Base-by-base conservation (phyloP, 2,329 filamentous ascomycete genomes). In the Akanthomyces uredinophilus region DNA sequence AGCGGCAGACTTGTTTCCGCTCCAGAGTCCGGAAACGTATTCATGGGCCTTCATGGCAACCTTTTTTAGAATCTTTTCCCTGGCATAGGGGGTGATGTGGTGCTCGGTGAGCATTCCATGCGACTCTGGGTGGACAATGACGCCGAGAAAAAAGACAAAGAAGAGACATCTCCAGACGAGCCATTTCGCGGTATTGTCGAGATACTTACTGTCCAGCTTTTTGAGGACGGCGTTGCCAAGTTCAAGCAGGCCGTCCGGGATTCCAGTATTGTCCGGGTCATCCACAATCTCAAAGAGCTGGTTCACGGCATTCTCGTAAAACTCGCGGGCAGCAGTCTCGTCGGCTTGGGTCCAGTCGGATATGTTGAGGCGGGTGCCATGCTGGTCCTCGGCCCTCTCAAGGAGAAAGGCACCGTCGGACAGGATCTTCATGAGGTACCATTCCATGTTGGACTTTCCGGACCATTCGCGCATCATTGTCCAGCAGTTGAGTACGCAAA, bases 151-250 rank as follows among this genome's bases (percentile, higher is more conserved):
- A 75, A 95, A 97, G 57, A 89, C 88, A 65, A 92, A 90, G 73
- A 98, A 96, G 65, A 97, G 87, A 87, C 94, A 99, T 71, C 93
- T 90, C 69, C 89, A 91, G 65, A 97, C 87, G 66, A 98, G 84
- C 79, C 93, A 96, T 68, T 87, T 87, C 65, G 92, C 86, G 44
- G 92, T 92, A 67, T 85, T 86, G 66, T 90, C 87, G 65, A 90
- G 86, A 66, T 85, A 85, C 67, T 89, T 87, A 66, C 82, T 82
- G 66, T 91, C 87, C 64, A 96, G 79, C 69, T 92, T 92, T 63
- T 83, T 83, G 50, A 96, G 78, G 64, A 97, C 91, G 65, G 92
- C 91, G 72, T 89, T 91, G 66, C 91, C 90, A 67, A 99, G 84
- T 70, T 92, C 89, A 70, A 97, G 78, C 22, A 95, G 87, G 62